Base-by-base conservation (phyloP, 2,329 filamentous ascomycete species). In the Orbilia quercus region DNA sequence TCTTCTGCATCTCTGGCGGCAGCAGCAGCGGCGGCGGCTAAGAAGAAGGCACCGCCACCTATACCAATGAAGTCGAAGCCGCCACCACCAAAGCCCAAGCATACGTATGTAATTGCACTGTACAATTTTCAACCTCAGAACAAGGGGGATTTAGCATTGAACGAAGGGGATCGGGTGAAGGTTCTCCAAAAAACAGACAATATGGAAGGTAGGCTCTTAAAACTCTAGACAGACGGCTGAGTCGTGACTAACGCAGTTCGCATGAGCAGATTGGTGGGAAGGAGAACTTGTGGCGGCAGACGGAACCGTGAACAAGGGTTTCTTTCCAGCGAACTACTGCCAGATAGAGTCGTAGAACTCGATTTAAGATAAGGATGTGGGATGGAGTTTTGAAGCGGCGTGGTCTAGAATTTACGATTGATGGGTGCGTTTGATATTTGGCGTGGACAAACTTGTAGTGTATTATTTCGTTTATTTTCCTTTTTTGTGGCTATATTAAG, bases 221-320 rank as follows among this genome's bases (percentile, higher is more conserved):
- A 25, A 23, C 34, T 31, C 31, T 16, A 18, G n/a, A n/a, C n/a
- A n/a, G n/a, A n/a, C n/a, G n/a, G n/a, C n/a, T n/a, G n/a, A n/a
- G n/a, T n/a, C n/a, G n/a, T n/a, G n/a, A n/a, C n/a, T n/a, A n/a
- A n/a, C n/a, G n/a, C n/a, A n/a, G n/a, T n/a, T n/a, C n/a, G n/a
- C n/a, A n/a, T 34, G 14, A 18, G 2, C 34, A 74, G 70, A 74
- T 69, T 74, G 70, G 70, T 74, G 70, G 70, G 70, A 74, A 38
- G 70, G 70, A 22, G 70, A 74, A 20, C 16, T 60, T 45, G 28
- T 28, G 11, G 31, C 31, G 6, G 14, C 22, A 14, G 42, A 51
- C 44, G 62, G 63, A n/a, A 38, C n/a, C 2, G 50, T 57, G 1
- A 69, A 45, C 25, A 57, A 34, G 34, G 70, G 70, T 3, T 67